A percentile compares a stretch with the other conserved stretches of the same genome.
phyloP scores from a whole-genome alignment of 2,329 filamentous ascomycete species.

The Talaromyces sp. region DNA sequence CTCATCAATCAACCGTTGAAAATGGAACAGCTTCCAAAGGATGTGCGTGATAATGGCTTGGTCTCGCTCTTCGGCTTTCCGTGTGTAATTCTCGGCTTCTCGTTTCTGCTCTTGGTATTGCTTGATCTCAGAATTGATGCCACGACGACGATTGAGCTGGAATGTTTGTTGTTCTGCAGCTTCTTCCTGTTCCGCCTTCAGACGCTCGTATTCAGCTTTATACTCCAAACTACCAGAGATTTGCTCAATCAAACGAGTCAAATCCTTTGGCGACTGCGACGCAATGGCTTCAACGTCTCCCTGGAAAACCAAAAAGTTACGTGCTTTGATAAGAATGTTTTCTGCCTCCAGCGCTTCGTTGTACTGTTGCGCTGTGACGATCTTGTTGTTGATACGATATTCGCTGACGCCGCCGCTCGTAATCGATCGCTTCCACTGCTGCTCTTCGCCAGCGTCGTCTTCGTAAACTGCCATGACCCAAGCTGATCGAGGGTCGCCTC shows the following conservation, averaged over 20 bases:
- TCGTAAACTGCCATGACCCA: slow-evolving; percentile 99
- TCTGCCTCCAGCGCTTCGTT: slow-evolving; percentile 88
- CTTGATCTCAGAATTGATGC: slow-evolving; percentile 96
- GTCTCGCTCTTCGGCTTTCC: slow-evolving; percentile 85
- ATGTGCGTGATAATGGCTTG: slow-evolving; percentile 89
- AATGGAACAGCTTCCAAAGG: slow-evolving; percentile 94
- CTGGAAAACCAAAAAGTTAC: slow-evolving; percentile 97
- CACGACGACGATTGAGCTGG: slow-evolving; percentile 81
- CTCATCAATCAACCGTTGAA: slow-evolving; percentile 88
- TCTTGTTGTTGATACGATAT: slow-evolving; percentile 91
- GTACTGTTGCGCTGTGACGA: slow-evolving; percentile 86
- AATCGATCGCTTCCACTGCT: slow-evolving; percentile 93
- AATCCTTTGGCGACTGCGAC: slow-evolving; percentile 86
- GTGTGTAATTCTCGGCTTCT: slow-evolving; percentile 89
- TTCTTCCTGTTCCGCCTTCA: slow-evolving; percentile 82
- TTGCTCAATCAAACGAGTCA: slow-evolving; percentile 92
- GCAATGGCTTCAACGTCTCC: slow-evolving; percentile 97
- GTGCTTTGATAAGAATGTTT: slow-evolving; percentile 95
- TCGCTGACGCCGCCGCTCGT: slow-evolving; percentile 85
- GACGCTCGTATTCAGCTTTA: slow-evolving; percentile 85
- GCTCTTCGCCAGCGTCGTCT: slow-evolving; percentile 91
- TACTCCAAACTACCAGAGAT: slow-evolving; percentile 95
- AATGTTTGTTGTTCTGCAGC: slow-evolving; percentile 84
- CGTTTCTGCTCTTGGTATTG: slow-evolving; percentile 96
- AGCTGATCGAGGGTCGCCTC: slow-evolving; percentile 81